Evolutionary conservation across 805 yeast genomes (phyloP).

Genomic region (Lachancea waltii): DNA sequence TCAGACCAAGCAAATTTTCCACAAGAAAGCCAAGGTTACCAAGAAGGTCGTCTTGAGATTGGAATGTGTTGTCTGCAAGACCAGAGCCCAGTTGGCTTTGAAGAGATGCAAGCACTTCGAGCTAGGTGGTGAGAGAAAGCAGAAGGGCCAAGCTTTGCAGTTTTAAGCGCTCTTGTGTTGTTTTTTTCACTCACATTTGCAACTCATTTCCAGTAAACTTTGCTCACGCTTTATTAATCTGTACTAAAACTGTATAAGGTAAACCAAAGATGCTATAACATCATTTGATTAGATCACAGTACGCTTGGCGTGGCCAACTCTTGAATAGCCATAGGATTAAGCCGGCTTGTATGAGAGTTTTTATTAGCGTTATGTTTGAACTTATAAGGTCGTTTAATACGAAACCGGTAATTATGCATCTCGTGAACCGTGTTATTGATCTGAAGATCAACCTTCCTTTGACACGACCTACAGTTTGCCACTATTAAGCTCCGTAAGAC

Average conservation of each 20-base stretch:
- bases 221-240: constrained; percentile 10
- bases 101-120: constrained; percentile 99
- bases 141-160: constrained; percentile 99
- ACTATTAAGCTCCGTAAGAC: not conserved
- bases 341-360: no score
- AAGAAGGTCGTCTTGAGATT: constrained; percentile 99
- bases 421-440: no score
- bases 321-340: no score
- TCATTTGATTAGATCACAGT: not conserved
- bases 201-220: constrained; percentile 7
- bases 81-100: constrained; percentile 94
- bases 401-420: no score
- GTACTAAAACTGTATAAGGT: constrained; percentile 7
- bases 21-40: constrained; percentile 99
- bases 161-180: constrained; percentile 51
- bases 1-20: constrained; percentile 99
- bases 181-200: constrained; percentile 4
- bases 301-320: no score
- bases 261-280: constrained; percentile 8
- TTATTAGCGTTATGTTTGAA: no score
- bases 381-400: no score
- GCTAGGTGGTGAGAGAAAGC: constrained; percentile 99
- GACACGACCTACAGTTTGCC: not conserved
- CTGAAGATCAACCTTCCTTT: not conserved
- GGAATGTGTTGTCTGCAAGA: constrained; percentile 98